phyloP scores from a whole-genome alignment of 495 filamentous ascomycete species.

The Cercophora sp. region DNA sequence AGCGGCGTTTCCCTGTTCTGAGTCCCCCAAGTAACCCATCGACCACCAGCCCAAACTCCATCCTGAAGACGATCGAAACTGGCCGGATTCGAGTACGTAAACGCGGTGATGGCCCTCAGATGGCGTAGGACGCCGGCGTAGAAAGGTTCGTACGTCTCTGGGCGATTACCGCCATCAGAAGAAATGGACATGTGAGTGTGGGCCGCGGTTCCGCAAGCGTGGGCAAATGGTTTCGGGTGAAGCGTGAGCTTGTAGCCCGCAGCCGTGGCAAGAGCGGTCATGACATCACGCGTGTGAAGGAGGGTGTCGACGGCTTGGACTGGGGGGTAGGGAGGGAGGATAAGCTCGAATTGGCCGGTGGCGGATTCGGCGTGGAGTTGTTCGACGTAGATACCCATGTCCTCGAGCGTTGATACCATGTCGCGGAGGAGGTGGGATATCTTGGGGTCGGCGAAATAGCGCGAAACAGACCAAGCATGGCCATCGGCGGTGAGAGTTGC shows the following conservation, averaged over 20 bases:
- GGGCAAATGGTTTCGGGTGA: conserved; percentile 64
- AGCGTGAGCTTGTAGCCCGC: conserved; percentile 69
- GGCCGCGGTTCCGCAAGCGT: conserved; percentile 57
- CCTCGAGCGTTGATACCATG: conserved; percentile 53
- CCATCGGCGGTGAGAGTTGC: conserved; percentile 33
- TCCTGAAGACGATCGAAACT: conserved; percentile 63
- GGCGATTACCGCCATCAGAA: conserved; percentile 31
- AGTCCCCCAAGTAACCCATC: conserved; percentile 71
- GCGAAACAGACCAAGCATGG: conserved; percentile 62
- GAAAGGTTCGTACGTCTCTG: conserved; percentile 50
- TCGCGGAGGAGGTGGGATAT: conserved; percentile 60
- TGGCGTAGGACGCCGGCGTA: conserved; percentile 65
- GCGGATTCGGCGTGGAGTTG: conserved; percentile 77
- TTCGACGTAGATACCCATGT: conserved; percentile 61
- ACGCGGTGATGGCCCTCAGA: conserved; percentile 60
- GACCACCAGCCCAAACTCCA: conserved; percentile 69
- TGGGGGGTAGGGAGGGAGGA: conserved; percentile 61
- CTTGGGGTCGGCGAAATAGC: conserved; percentile 50
- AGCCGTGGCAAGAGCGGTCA: conserved; percentile 53
- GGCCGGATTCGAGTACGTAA: conserved; percentile 55
- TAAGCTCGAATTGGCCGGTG: conserved; percentile 77
- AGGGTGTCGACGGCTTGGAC: conserved; percentile 69
- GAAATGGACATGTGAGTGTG: conserved; percentile 67
- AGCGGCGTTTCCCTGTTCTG: conserved; percentile 71
- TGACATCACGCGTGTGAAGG: conserved; percentile 66